Base-by-base conservation (phyloP, 495 filamentous ascomycete genomes). In the Tetracladium marchalianum region DNA sequence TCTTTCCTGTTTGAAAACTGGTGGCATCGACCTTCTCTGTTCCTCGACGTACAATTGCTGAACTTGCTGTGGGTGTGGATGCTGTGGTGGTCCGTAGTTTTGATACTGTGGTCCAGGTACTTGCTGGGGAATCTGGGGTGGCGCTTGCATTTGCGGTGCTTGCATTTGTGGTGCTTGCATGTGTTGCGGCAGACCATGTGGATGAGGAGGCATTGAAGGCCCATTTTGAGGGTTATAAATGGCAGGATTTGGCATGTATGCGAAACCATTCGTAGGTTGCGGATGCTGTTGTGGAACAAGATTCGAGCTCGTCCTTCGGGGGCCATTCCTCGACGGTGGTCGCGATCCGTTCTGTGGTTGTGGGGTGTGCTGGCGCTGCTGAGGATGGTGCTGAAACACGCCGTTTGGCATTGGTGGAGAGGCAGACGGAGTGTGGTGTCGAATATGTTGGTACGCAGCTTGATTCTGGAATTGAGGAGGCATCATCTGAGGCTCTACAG, bases 351-450 rank as follows among this genome's bases (percentile, higher is more conserved):
- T 73, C 55, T 84, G 80, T 11, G 84, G 85, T 54, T 90, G 83
- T 12, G 88, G 87, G 4, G 89, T 90, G 44, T 84, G 82, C 42
- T 84, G 81, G 46, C 86, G 75, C 35, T 79, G 78, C 44, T 63
- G 58, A 12, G 49, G 54, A 37, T 60, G 56, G 31, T 73, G 77
- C 54, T 83, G 86, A 7, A 76, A 73, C 42, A 84, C 73, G 37
- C 84, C 85, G 60, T 92, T 93, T 19, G 71, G 74, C 51, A 96
- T 85, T 1, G 93, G 93, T 44, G 93, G 92, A 11, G 93, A 95
- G 4, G 81, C 81, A 38, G 89, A 93, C 15, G 89, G 85, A 16
- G 86, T 88, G 36, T 76, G 70, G 54, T 92, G 81, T 60, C 88
- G 75, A 50, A 97, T 80, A 55, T 90, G 83, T 52, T 82, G 76